A percentile compares a stretch with the other conserved stretches of the same genome.
Conservation (phyloP, 192 early-diverging fungal species). For the Entomortierella chlamydospora region DNA sequence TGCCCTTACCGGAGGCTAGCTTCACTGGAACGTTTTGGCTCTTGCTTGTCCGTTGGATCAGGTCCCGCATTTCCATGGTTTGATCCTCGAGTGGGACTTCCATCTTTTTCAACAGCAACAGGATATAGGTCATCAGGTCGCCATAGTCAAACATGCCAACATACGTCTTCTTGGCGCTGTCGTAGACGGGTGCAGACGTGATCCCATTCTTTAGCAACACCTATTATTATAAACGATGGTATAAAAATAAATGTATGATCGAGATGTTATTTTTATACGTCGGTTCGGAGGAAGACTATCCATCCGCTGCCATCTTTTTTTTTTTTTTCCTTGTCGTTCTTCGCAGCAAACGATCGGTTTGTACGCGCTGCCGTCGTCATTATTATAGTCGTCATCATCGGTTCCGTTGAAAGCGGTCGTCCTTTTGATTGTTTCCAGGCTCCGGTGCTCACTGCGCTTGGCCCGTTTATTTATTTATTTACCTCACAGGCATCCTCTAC, state of each 20-base stretch:
- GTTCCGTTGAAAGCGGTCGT: too few relatives aligned
- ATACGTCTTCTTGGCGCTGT: conserved; percentile 64
- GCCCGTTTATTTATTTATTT: neutral
- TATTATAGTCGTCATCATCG: too few relatives aligned
- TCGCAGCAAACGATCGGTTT: too few relatives aligned
- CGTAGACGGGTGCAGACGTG: conserved; percentile 85
- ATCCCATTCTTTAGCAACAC: conserved; percentile 78
- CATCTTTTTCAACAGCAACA: conserved; percentile 72
- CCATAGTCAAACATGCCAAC: conserved; percentile 91
- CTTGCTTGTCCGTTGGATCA: conserved; percentile 63
- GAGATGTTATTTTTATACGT: too few relatives aligned
- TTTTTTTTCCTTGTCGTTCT: neutral
- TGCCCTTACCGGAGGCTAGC: conserved; percentile 72
- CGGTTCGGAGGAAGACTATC: too few relatives aligned
- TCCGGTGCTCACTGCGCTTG: too few relatives aligned
- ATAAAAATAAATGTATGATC: too few relatives aligned
- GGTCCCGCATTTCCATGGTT: conserved; percentile 67
- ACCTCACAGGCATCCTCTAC: conserved; percentile 80
- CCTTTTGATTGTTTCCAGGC: too few relatives aligned
- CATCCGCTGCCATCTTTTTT: too few relatives aligned
- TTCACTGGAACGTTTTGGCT: conserved; percentile 70
- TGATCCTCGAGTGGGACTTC: conserved; percentile 47
- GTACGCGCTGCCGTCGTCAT: too few relatives aligned
- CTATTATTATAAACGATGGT: conserved; percentile 2
- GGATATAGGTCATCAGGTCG: conserved; percentile 82